Evolutionary conservation across 2,329 filamentous ascomycete species (phyloP), one percentile per base, ranked within the genome.

Genomic region (Fusarium secorum): DNA sequence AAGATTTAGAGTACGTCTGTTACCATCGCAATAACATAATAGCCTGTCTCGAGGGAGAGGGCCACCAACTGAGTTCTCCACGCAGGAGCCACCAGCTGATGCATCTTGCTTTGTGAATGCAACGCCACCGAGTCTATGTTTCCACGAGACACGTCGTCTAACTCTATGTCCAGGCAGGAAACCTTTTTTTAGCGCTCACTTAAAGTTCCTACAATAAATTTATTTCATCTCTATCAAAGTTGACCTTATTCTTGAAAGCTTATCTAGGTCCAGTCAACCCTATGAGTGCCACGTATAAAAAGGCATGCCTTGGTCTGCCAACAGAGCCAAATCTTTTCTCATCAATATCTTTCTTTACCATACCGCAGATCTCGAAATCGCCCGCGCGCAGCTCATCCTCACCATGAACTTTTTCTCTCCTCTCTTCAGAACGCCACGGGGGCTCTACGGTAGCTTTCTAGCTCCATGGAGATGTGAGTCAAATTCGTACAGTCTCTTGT

Each of bases 71-170:
- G 3, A 3, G 3, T 14, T 10, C 11, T 18, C 17, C 18, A 9
- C 5, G 17, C 4, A 20, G 22, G 15, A 26, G 17, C 3, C 26
- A 26, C 17, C 42, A 10, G 11, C 5, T 4, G 3, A 20, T 7
- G 0, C 24, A 44, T 44, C 3, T 26, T 44, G 11, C 17, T 7
- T 44, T 5, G 3, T 13, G 4, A 14, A 10, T 26, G 0, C 13
- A 20, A 44, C 8, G 5, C 11, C 7, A 20, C 11, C 2, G 1
- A 13, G 15, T 26, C 4, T 3, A 18, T 13, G 1, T 44, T 26
- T 8, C 1, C 22, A 22, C 11, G 1, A 13, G 0, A 13, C 5
- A 0, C 1, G 5, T 18, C 1, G 7, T 44, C 7, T 4, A 20
- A 44, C 11, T 20, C 24, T 20, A 26, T 20, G 0, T 26, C 5